Evolutionary conservation across 306 rosid species (phyloP).

Genomic region (Malus fusca): DNA sequence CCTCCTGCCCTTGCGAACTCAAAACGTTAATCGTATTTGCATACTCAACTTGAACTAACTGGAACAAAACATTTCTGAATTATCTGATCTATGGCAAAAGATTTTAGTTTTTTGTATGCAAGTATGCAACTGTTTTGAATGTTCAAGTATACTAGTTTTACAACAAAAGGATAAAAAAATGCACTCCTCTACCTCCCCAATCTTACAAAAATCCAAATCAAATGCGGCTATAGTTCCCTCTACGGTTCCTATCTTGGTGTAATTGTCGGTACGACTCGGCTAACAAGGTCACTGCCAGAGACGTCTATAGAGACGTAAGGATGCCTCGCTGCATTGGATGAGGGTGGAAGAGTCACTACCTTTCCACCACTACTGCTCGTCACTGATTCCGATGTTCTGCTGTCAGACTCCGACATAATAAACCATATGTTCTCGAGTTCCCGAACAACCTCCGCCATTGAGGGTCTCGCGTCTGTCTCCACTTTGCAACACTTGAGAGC

Average conservation of each 20-base stretch:
- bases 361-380: constrained; percentile 33
- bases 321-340: constrained; percentile 41
- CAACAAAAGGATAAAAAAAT: neutral
- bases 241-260: constrained; percentile 57
- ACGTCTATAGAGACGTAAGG: constrained; percentile 52
- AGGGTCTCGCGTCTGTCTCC: constrained; percentile 71
- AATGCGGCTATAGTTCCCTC: neutral
- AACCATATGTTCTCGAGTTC: constrained; percentile 69
- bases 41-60: too few species aligned
- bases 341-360: constrained; percentile 39
- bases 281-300: constrained; percentile 77
- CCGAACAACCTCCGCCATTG: constrained; percentile 72
- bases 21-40: too few species aligned
- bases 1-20: too few species aligned
- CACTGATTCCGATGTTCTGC: constrained; percentile 13
- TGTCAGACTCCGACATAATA: constrained; percentile 57
- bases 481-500: constrained; percentile 71
- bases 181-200: neutral
- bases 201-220: neutral
- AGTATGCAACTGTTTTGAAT: neutral
- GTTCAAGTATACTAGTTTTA: neutral
- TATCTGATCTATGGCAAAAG: too few species aligned
- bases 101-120: too few species aligned
- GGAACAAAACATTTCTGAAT: too few species aligned
- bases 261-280: constrained; percentile 74